Conservation (phyloP, 305 asterid species). For the Fraxinus angustifolia region DNA sequence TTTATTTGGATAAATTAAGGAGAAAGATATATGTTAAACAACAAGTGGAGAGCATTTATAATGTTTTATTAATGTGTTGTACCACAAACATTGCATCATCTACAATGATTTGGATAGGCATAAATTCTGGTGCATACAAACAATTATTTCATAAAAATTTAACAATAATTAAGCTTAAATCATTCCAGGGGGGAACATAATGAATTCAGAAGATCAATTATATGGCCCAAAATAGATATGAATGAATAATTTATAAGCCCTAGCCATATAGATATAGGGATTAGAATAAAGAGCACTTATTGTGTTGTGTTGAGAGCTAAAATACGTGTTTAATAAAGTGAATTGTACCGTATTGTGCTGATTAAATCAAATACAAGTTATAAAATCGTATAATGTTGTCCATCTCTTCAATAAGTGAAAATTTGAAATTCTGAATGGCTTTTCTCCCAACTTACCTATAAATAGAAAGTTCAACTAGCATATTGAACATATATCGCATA, state of each 20-base stretch:
- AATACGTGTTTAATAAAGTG: neutral
- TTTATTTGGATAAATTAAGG: neutral
- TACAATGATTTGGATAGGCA: slow-evolving; percentile 1
- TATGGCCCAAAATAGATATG: slow-evolving; percentile 10
- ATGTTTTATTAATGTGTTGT: neutral
- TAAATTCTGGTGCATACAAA: slow-evolving; percentile 1
- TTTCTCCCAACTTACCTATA: neutral
- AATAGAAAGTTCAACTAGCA: neutral
- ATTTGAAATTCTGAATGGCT: neutral
- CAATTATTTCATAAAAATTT: neutral
- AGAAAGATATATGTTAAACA: neutral
- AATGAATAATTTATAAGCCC: neutral
- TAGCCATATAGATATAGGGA: neutral
- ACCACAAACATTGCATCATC: slow-evolving; percentile 13
- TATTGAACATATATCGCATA: neutral
- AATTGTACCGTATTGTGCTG: neutral
- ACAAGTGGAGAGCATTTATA: slow-evolving; percentile 1
- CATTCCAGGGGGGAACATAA: neutral
- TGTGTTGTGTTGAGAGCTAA: neutral
- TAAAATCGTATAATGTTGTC: neutral
- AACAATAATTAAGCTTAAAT: neutral
- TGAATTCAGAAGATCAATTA: neutral
- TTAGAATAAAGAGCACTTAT: neutral
- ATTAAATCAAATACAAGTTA: neutral
- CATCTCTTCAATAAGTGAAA: neutral